Percentiles rank a stretch among this genome's conserved stretches.
phyloP scores from a whole-genome alignment of 441 rosid species.

The Arabidopsis hybrid region DNA sequence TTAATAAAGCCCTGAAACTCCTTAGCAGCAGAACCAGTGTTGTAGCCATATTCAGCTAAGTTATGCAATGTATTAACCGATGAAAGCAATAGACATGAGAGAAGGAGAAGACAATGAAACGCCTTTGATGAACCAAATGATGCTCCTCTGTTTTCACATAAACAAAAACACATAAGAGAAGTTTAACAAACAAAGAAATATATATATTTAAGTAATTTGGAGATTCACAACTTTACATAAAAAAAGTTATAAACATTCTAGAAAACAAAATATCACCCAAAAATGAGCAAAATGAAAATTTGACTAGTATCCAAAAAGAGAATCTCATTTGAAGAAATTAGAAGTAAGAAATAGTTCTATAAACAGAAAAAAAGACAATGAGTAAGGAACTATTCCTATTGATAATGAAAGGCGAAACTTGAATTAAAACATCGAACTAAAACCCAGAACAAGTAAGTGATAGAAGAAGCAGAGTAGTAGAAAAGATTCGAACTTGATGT shows the following conservation, averaged over 20 bases:
- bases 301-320: constrained; percentile 4
- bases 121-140: constrained; percentile 51
- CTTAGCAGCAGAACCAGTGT: constrained; percentile 37
- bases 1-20: constrained; percentile 44
- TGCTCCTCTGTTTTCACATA: constrained; percentile 61
- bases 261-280: constrained; percentile 3
- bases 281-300: not conserved
- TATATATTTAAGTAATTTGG: not conserved
- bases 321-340: constrained; percentile 33
- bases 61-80: constrained; percentile 54
- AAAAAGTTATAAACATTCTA: constrained; percentile 6
- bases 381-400: constrained; percentile 4
- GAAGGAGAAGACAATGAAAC: constrained; percentile 55
- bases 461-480: constrained; percentile 19
- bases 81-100: constrained; percentile 61
- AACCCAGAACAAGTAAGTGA: constrained; percentile 27
- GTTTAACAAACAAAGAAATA: not conserved
- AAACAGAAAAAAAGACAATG: constrained; percentile 41
- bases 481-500: constrained; percentile 23
- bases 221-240: not conserved
- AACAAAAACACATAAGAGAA: constrained; percentile 6
- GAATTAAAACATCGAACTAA: constrained; percentile 10
- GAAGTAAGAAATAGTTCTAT: constrained; percentile 24
- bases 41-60: constrained; percentile 52
- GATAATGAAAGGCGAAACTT: constrained; percentile 6